These are phyloP conservation scores for Monosporozyma aerobia DNA, from an alignment of 805 yeast genomes.

Conservation along the genomic window DNA sequence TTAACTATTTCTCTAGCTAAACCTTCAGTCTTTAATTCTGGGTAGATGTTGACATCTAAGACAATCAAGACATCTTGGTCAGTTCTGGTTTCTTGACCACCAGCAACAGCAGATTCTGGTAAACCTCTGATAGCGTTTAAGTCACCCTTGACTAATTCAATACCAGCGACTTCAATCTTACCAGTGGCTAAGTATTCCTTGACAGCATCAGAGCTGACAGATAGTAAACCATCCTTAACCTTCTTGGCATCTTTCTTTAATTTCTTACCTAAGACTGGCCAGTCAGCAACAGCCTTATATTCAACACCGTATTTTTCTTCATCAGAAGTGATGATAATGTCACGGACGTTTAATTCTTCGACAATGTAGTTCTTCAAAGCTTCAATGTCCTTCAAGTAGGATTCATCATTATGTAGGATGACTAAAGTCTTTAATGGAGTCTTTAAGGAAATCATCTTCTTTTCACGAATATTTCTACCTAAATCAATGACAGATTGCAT, in stretches of 20 bases:
- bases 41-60: constrained; percentile 78
- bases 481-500: constrained; percentile 96
- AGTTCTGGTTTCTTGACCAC: constrained; percentile 80
- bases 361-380: constrained; percentile 67
- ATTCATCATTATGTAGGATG: constrained; percentile 69
- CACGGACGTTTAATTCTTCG: constrained; percentile 91
- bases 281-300: constrained; percentile 92
- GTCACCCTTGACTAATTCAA: constrained; percentile 78
- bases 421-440: constrained; percentile 87
- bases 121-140: constrained; percentile 83
- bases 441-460: constrained; percentile 86
- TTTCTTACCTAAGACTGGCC: constrained; percentile 98
- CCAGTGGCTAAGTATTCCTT: constrained; percentile 65
- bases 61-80: constrained; percentile 85
- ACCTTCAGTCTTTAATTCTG: constrained; percentile 88
- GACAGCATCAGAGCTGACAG: constrained; percentile 72
- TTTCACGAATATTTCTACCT: constrained; percentile 95
- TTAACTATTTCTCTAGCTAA: constrained; percentile 92
- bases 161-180: constrained; percentile 77
- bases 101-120: constrained; percentile 52
- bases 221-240: constrained; percentile 90
- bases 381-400: constrained; percentile 68
- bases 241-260: constrained; percentile 86
- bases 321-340: constrained; percentile 76
- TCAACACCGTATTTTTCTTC: constrained; percentile 88